A percentile compares a stretch with the other conserved stretches of the same genome.
Conservation (phyloP, 2,329 filamentous ascomycete genomes). For the Neonectria hederae region DNA sequence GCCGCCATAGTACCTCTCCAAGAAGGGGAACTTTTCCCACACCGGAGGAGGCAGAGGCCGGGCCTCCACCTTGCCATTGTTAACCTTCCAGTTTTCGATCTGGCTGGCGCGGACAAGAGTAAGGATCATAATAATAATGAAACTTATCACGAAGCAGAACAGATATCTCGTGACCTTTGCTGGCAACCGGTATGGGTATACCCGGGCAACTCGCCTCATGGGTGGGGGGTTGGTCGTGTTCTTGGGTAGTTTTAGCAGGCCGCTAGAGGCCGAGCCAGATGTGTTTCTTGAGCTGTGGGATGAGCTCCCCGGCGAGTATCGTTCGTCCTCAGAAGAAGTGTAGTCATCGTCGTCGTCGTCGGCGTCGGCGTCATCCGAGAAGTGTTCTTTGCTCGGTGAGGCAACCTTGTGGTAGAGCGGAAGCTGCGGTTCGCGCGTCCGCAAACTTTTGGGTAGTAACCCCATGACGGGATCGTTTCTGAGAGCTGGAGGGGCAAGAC, state of each 20-base stretch:
- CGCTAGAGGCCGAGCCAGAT: constrained; percentile 55
- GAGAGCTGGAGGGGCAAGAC: constrained; percentile 9
- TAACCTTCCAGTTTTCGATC: constrained; percentile 70
- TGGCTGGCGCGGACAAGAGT: constrained; percentile 79
- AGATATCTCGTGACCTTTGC: constrained; percentile 81
- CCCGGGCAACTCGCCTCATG: constrained; percentile 31
- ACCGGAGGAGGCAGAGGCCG: constrained; percentile 69
- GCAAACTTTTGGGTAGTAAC: constrained; percentile 58
- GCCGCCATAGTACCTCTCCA: constrained; percentile 91
- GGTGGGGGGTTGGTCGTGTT: constrained; percentile 39
- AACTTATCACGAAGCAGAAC: constrained; percentile 74
- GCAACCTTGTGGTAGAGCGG: constrained; percentile 61
- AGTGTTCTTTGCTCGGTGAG: constrained; percentile 58
- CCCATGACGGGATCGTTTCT: constrained; percentile 55
- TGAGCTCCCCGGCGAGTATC: constrained; percentile 53
- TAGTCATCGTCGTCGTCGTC: constrained; percentile 53
- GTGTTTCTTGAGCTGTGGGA: constrained; percentile 64
- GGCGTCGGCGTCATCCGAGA: constrained; percentile 60
- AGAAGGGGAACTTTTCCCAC: constrained; percentile 88
- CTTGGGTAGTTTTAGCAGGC: constrained; percentile 57
- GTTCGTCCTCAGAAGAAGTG: constrained; percentile 54
- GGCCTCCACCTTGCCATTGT: constrained; percentile 58
- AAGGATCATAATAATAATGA: constrained; percentile 80
- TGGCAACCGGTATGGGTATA: constrained; percentile 70
- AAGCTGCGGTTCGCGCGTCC: constrained; percentile 58